These are phyloP conservation scores for Teratosphaeria pseudoeucalypti DNA, from an alignment of 2,329 filamentous ascomycete species.

Conservation along the genomic window DNA sequence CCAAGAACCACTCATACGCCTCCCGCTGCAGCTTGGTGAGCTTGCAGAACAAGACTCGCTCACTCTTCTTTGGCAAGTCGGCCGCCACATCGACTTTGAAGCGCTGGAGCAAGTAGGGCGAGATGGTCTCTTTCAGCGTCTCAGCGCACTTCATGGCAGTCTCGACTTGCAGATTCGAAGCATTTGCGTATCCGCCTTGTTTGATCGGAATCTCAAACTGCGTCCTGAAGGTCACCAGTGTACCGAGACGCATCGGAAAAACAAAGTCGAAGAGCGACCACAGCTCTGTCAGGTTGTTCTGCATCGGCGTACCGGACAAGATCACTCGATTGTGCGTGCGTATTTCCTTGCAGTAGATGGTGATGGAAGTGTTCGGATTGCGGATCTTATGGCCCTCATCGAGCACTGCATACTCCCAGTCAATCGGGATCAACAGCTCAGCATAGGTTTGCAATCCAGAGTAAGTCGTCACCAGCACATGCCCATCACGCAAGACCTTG, in stretches of 20 bases:
- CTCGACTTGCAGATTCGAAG: conserved; percentile 86
- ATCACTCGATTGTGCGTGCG: conserved; percentile 85
- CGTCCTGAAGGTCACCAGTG: conserved; percentile 76
- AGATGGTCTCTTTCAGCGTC: conserved; percentile 85
- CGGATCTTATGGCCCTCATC: conserved; percentile 98
- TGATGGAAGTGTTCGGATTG: conserved; percentile 90
- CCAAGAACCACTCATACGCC: conserved; percentile 71
- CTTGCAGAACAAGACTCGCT: conserved; percentile 93
- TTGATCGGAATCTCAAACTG: conserved; percentile 92
- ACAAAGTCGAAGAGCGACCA: conserved; percentile 99
- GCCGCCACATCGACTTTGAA: conserved; percentile 90
- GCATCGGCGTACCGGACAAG: conserved; percentile 90
- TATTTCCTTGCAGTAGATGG: conserved; percentile 88
- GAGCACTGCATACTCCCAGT: conserved; percentile 89
- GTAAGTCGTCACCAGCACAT: conserved; percentile 92
- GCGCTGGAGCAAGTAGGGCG: conserved; percentile 82
- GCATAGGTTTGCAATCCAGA: conserved; percentile 89
- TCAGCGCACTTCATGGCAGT: conserved; percentile 91
- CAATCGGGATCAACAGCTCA: conserved; percentile 65
- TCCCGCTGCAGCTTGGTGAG: conserved; percentile 68
- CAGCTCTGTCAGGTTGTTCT: conserved; percentile 88
- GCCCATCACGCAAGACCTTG: conserved; percentile 70
- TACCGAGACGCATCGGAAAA: conserved; percentile 90
- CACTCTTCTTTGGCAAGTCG: conserved; percentile 88
- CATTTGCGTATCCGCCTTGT: conserved; percentile 88